A percentile compares a stretch with the other conserved stretches of the same genome.
Conservation (phyloP, 1,284 basidiomycete genomes). For the Filobasidium uniguttulatum region DNA sequence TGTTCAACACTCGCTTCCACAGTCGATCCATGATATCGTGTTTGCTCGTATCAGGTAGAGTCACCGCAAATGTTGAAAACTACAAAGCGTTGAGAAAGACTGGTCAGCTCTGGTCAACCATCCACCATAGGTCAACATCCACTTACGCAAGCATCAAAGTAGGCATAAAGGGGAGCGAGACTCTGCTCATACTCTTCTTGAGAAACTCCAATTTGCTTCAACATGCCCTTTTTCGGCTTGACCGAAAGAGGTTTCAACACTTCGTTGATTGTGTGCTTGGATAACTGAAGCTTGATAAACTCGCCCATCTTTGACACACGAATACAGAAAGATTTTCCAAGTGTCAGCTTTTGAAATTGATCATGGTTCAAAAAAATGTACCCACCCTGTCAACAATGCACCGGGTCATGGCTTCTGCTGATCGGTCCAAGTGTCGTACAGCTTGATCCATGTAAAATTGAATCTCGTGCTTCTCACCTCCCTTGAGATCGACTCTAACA, state of each 20-base stretch:
- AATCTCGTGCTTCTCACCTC: conserved; percentile 31
- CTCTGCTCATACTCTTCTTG: conserved; percentile 28
- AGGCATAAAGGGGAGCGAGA: conserved; percentile 29
- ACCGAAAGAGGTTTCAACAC: conserved; percentile 26
- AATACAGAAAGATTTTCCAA: no score
- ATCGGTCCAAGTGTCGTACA: conserved; percentile 23
- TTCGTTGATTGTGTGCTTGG: conserved; percentile 15
- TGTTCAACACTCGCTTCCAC: conserved; percentile 30
- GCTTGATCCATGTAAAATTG: conserved; percentile 26
- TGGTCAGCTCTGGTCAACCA: neutral
- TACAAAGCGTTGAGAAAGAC: conserved; percentile 4
- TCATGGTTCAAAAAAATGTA: neutral
- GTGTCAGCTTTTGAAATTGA: neutral
- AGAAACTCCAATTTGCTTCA: conserved; percentile 15
- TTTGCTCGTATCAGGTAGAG: conserved; percentile 21
- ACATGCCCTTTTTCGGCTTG: conserved; percentile 24
- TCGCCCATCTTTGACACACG: conserved; percentile 26
- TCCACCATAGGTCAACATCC: neutral
- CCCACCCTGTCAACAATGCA: conserved; percentile 26
- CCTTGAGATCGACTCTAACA: conserved; percentile 31
- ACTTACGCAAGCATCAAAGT: conserved; percentile 33
- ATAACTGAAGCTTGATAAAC: conserved; percentile 23
- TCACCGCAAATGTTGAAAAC: conserved; percentile 32
- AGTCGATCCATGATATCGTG: conserved; percentile 23
- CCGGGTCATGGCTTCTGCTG: conserved; percentile 27